Evolutionary conservation across 768 basidiomycete genomes (phyloP).

Genomic region (Auricularia cornea): DNA sequence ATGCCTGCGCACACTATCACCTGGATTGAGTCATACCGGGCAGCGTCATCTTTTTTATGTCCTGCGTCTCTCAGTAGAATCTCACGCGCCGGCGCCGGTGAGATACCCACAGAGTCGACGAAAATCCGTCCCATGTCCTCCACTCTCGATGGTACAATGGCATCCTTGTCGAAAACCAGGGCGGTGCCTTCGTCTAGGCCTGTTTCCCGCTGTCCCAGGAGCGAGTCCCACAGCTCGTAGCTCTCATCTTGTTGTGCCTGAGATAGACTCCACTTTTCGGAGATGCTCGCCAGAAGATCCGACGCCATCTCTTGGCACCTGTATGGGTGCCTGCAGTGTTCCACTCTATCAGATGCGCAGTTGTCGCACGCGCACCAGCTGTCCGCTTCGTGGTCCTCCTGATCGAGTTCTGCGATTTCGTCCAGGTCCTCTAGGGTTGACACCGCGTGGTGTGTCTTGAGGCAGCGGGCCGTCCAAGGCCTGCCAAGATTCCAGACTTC

Average conservation of each 20-base stretch:
- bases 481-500: too few species aligned
- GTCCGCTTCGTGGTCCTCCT: neutral
- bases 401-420: neutral
- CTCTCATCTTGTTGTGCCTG: neutral
- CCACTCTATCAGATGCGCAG: neutral
- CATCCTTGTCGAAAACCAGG: too few species aligned
- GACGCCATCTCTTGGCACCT: neutral
- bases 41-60: neutral
- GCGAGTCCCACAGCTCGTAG: neutral
- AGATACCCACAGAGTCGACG: too few species aligned
- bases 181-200: neutral
- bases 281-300: neutral
- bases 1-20: neutral
- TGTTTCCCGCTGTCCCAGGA: neutral
- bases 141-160: too few species aligned
- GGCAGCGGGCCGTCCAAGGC: neutral
- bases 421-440: neutral
- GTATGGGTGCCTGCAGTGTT: neutral
- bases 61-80: too few species aligned
- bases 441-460: neutral
- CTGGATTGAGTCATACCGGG: neutral
- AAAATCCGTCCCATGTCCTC: too few species aligned
- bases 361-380: neutral
- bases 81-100: too few species aligned
- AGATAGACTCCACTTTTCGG: neutral